These are phyloP conservation scores for Solanum arcanum DNA, from an alignment of 257 asterid species.

Conservation along the genomic window DNA sequence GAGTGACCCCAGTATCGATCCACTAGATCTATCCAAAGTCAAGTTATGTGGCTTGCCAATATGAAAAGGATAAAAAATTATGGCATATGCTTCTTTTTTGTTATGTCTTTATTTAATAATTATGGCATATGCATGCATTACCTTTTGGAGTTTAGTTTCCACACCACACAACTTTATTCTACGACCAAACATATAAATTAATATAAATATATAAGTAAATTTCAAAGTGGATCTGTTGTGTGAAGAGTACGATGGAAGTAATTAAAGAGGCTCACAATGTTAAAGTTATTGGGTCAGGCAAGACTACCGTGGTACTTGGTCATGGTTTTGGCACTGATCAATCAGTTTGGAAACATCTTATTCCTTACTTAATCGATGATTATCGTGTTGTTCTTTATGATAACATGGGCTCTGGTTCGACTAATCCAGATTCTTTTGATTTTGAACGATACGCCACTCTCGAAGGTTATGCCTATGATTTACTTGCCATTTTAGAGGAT, in stretches of 20 bases:
- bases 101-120: not conserved
- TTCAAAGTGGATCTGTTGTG: not conserved
- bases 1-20: not conserved
- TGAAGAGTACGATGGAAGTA: not conserved
- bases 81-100: not conserved
- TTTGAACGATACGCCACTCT: conserved; percentile 19
- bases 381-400: conserved; percentile 20
- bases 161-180: not conserved
- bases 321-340: conserved; percentile 34
- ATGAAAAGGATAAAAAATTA: not conserved
- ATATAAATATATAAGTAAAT: not conserved
- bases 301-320: conserved; percentile 12
- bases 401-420: conserved; percentile 28
- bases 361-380: conserved; percentile 16
- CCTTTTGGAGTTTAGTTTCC: not conserved
- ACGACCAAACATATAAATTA: not conserved
- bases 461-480: conserved; percentile 24
- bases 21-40: not conserved
- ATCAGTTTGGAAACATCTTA: conserved; percentile 27
- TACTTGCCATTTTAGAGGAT: conserved; percentile 21
- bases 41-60: not conserved
- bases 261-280: conserved; percentile 27
- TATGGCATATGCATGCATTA: not conserved
- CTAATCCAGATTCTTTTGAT: conserved; percentile 26
- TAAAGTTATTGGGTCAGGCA: conserved; percentile 16